A percentile compares a stretch with the other conserved stretches of the same genome.
These are phyloP conservation scores for Colletotrichum lindemuthianum DNA, from an alignment of 2,329 filamentous ascomycete genomes.

Conservation along the genomic window DNA sequence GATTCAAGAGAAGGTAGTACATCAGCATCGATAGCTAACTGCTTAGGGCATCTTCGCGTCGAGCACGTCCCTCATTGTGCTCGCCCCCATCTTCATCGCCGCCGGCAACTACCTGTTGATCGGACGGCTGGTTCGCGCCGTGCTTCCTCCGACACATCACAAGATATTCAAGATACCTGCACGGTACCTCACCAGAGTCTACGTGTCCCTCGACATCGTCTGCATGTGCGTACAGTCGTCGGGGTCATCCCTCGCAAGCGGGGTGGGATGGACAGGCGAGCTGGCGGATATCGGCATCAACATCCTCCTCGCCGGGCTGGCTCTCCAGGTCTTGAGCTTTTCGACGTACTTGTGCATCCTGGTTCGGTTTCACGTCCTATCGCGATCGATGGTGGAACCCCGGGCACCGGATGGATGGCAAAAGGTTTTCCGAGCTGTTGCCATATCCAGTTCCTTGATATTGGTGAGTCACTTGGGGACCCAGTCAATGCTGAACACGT, in stretches of 20 bases:
- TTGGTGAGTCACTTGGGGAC: constrained; percentile 45
- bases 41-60: constrained; percentile 49
- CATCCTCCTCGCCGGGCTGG: constrained; percentile 54
- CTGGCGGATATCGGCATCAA: constrained; percentile 50
- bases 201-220: constrained; percentile 57
- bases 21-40: neutral
- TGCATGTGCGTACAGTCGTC: constrained; percentile 56
- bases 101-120: constrained; percentile 63
- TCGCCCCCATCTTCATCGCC: constrained; percentile 59
- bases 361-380: constrained; percentile 48
- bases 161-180: constrained; percentile 49
- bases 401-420: constrained; percentile 48
- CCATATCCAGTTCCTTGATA: constrained; percentile 55
- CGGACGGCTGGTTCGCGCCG: constrained; percentile 54
- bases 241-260: constrained; percentile 55
- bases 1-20: neutral
- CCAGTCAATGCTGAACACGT: neutral
- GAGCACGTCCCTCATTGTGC: constrained; percentile 53
- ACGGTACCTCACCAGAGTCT: constrained; percentile 54
- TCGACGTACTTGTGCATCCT: constrained; percentile 52
- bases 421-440: constrained; percentile 53
- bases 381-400: constrained; percentile 36
- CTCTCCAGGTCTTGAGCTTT: constrained; percentile 53
- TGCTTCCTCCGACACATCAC: constrained; percentile 46
- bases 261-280: constrained; percentile 53